phyloP scores from a whole-genome alignment of 352 stramenopile genomes.

The Thraustochytrium sp. region DNA sequence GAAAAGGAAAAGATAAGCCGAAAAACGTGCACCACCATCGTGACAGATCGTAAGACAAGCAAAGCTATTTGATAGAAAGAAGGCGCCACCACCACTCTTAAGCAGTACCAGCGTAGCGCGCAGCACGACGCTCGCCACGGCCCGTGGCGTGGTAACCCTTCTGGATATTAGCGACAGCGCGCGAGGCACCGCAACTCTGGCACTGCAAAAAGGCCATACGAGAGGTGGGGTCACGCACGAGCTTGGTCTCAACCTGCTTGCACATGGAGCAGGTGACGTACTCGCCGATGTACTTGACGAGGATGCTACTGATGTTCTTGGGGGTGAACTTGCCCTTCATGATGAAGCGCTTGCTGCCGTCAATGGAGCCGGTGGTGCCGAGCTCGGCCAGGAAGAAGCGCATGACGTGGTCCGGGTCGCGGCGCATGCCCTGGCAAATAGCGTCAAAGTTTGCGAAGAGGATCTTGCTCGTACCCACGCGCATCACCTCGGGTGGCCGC shows the following conservation, averaged over 20 bases:
- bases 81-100: no score
- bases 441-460: constrained; percentile 99
- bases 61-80: not conserved
- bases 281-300: constrained; percentile 98
- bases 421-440: constrained; percentile 83
- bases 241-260: constrained; percentile 91
- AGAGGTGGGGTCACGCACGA: constrained; percentile 90
- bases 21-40: no score
- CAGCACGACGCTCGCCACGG: constrained; percentile 55
- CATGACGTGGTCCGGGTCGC: constrained; percentile 95
- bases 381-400: constrained; percentile 98
- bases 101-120: constrained; percentile 9
- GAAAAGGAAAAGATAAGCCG: no score
- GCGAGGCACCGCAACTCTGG: constrained; percentile 89
- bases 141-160: constrained; percentile 94
- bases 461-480: constrained; percentile 93
- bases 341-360: constrained; percentile 95
- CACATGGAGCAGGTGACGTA: constrained; percentile 99
- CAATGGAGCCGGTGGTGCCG: constrained; percentile 93
- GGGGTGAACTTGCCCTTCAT: constrained; percentile 94
- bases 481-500: constrained; percentile 59
- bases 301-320: constrained; percentile 98
- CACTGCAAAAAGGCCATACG: constrained; percentile 97
- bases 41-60: not conserved
- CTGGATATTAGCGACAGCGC: constrained; percentile 92